Conservation (phyloP, 192 early-diverging fungal genomes). For the Coemansia umbellata region DNA sequence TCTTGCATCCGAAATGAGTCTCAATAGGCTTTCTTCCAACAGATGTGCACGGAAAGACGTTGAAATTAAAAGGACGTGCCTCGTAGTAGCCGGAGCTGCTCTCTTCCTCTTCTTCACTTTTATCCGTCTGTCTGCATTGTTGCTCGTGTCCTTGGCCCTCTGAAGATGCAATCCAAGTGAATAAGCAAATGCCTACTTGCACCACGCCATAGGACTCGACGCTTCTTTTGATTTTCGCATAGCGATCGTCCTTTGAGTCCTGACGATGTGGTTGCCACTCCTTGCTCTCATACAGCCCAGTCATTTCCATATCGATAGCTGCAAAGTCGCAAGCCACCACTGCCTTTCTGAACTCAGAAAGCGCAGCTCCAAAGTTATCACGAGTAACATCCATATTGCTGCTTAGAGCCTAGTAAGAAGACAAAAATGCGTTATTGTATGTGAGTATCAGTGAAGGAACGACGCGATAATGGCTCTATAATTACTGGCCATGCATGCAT, state of each 20-base stretch:
- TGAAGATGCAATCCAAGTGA: conserved; percentile 57
- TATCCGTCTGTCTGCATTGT: neutral
- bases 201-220: conserved; percentile 57
- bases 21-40: conserved; percentile 21
- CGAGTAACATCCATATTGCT: conserved; percentile 36
- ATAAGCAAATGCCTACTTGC: conserved; percentile 84
- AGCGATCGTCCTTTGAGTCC: conserved; percentile 57
- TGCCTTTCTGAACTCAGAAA: conserved; percentile 22
- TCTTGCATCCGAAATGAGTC: conserved; percentile 47
- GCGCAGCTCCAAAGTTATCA: conserved; percentile 27
- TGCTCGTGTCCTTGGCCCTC: conserved; percentile 3
- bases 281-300: conserved; percentile 35
- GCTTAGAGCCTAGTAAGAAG: no score
- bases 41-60: conserved; percentile 67
- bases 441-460: no score
- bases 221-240: conserved; percentile 52
- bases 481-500: no score
- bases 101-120: neutral
- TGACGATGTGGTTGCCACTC: conserved; percentile 24
- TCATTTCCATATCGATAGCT: conserved; percentile 49
- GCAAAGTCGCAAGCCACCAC: conserved; percentile 36
- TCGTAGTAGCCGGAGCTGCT: conserved; percentile 53
- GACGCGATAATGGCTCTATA: no score
- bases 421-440: no score
- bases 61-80: conserved; percentile 84